phyloP scores from a whole-genome alignment of 768 basidiomycete species.

The Pisolithus tinctorius region DNA sequence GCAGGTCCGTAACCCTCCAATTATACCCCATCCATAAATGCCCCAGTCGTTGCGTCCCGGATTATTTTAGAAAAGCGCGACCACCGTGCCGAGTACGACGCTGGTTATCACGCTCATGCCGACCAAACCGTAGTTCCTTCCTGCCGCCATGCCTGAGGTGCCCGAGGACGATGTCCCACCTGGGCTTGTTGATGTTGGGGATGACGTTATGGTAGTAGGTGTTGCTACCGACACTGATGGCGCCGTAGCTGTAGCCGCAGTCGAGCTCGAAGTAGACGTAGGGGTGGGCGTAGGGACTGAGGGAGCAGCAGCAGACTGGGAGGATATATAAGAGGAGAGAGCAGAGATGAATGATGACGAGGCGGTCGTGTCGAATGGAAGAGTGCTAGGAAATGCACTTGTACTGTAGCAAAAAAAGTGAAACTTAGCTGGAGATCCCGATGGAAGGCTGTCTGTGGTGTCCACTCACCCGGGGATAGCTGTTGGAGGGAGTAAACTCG shows the following conservation, averaged over 20 bases:
- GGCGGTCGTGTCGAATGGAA: constrained; percentile 21
- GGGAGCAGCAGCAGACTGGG: constrained; percentile 14
- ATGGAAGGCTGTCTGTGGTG: background rate
- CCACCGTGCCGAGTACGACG: background rate
- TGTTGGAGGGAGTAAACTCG: constrained; percentile 3
- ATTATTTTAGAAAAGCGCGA: background rate
- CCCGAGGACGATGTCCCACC: background rate
- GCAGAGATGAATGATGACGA: constrained; percentile 11
- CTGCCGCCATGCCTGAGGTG: background rate
- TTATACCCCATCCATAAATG: too few relatives aligned
- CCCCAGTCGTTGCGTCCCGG: too few relatives aligned
- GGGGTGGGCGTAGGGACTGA: constrained; percentile 2
- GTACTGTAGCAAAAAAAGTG: constrained; percentile 11
- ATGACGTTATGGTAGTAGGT: background rate
- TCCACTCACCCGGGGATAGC: constrained; percentile 18
- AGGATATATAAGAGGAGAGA: constrained; percentile 21
- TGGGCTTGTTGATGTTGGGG: background rate
- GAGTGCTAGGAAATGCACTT: constrained; percentile 11
- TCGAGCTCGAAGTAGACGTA: background rate
- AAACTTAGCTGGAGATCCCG: background rate
- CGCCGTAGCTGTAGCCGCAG: too few relatives aligned
- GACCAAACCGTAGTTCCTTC: background rate
- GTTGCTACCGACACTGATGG: background rate
- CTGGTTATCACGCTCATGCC: background rate
- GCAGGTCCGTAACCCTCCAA: too few relatives aligned